Evolutionary conservation across 306 rosid species (phyloP).

Genomic region (Arachis hypogaea): DNA sequence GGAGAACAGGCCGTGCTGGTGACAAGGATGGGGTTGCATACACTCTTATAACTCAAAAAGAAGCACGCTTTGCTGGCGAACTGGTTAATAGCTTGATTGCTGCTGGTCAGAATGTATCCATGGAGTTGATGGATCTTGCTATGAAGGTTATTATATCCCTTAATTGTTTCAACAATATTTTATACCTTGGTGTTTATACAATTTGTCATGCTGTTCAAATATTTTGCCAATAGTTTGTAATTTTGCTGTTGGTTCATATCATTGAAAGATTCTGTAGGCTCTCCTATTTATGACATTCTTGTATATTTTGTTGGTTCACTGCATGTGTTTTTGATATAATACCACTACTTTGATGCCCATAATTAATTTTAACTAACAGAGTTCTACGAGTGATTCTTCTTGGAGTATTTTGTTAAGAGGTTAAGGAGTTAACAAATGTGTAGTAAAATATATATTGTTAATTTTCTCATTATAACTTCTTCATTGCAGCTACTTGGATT

Average conservation of each 20-base stretch:
- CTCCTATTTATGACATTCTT: no score
- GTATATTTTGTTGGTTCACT: background rate
- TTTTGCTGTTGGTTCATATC: no score
- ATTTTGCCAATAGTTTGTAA: no score
- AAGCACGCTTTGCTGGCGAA: conserved; percentile 97
- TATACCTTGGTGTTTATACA: background rate
- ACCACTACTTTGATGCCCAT: conserved; percentile 5
- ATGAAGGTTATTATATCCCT: conserved; percentile 71
- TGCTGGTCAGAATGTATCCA: conserved; percentile 90
- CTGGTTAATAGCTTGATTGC: conserved; percentile 91
- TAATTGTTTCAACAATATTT: conserved; percentile 7
- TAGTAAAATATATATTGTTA: background rate
- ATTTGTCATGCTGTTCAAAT: no score
- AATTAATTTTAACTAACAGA: conserved; percentile 12
- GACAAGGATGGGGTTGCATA: conserved; percentile 97
- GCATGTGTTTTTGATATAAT: background rate
- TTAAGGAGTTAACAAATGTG: conserved; percentile 2
- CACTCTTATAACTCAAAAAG: conserved; percentile 88
- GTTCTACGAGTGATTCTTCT: background rate
- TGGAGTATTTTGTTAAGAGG: conserved; percentile 5
- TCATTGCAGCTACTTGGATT: background rate
- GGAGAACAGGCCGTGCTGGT: conserved; percentile 99
- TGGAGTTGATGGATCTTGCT: conserved; percentile 95
- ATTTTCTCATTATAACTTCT: conserved; percentile 6
- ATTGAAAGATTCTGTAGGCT: no score